Percentiles rank a stretch among this genome's conserved stretches.
Evolutionary conservation across 352 stramenopile genomes (phyloP).

Genomic region (Saprolegnia diclina): DNA sequence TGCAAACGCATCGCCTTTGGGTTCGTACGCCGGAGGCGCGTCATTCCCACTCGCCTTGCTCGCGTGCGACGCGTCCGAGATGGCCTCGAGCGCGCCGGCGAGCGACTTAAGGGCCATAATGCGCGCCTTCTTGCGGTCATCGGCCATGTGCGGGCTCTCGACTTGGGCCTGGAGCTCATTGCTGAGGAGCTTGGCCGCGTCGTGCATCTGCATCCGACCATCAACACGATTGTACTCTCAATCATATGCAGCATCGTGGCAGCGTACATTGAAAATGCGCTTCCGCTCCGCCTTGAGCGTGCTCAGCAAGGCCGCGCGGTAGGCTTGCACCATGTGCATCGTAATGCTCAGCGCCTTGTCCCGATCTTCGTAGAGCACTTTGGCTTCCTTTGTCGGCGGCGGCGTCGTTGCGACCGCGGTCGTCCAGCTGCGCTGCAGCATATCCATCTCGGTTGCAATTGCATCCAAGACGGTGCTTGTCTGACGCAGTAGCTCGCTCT

Average conservation of each 20-base stretch:
- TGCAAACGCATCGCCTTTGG: conserved; percentile 47
- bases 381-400: conserved; percentile 44
- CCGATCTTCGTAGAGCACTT: conserved; percentile 65
- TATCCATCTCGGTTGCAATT: conserved; percentile 55
- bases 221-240: too few relatives aligned
- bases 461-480: conserved; percentile 62
- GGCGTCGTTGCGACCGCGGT: not conserved
- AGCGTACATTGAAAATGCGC: conserved; percentile 52
- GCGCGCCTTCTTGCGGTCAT: conserved; percentile 22
- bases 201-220: conserved; percentile 51
- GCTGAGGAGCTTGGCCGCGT: conserved; percentile 21
- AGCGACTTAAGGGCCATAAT: conserved; percentile 16
- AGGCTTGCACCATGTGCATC: conserved; percentile 51
- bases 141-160: conserved; percentile 7
- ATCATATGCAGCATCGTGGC: too few relatives aligned
- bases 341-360: conserved; percentile 76
- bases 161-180: conserved; percentile 21
- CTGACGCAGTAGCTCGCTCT: conserved; percentile 56
- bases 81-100: conserved; percentile 8
- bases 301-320: conserved; percentile 45
- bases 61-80: not conserved
- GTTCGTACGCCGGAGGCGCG: conserved; percentile 27
- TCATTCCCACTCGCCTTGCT: not conserved
- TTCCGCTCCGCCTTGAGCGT: conserved; percentile 58
- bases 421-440: conserved; percentile 46